Conservation (phyloP, 2,329 filamentous ascomycete species). For the Cucurbitaria berberidis region DNA sequence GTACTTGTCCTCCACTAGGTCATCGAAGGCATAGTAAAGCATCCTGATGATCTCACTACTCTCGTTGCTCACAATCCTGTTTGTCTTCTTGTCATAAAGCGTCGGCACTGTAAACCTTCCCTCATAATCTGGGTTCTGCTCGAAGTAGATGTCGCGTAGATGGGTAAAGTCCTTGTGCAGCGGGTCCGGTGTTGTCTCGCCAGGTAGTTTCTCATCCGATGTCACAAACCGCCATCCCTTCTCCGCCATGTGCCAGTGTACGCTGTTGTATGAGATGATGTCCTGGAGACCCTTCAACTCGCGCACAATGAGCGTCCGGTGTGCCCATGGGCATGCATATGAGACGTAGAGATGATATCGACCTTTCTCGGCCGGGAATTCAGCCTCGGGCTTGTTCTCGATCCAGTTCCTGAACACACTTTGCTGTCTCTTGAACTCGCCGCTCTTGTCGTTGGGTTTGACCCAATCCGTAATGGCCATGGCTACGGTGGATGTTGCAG, state of each 20-base stretch:
- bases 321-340: slow-evolving; percentile 94
- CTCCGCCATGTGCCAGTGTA: slow-evolving; percentile 87
- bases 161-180: slow-evolving; percentile 72
- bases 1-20: slow-evolving; percentile 53
- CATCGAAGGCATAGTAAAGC: slow-evolving; percentile 81
- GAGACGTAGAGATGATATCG: slow-evolving; percentile 95
- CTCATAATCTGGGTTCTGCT: slow-evolving; percentile 71
- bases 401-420: slow-evolving; percentile 84
- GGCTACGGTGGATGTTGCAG: slow-evolving; percentile 10
- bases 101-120: slow-evolving; percentile 89
- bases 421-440: slow-evolving; percentile 90
- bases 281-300: slow-evolving; percentile 92
- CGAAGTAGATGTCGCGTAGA: slow-evolving; percentile 81
- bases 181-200: slow-evolving; percentile 65
- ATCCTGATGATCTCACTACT: slow-evolving; percentile 92
- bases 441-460: slow-evolving; percentile 73
- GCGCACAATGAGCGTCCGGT: slow-evolving; percentile 83
- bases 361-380: slow-evolving; percentile 84
- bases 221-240: slow-evolving; percentile 85
- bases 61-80: slow-evolving; percentile 88
- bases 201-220: slow-evolving; percentile 64
- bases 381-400: slow-evolving; percentile 71
- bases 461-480: slow-evolving; percentile 81
- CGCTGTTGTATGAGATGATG: slow-evolving; percentile 77
- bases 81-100: slow-evolving; percentile 77